These are phyloP conservation scores for Diplodia mutila DNA, from an alignment of 2,329 filamentous ascomycete species.

Conservation along the genomic window DNA sequence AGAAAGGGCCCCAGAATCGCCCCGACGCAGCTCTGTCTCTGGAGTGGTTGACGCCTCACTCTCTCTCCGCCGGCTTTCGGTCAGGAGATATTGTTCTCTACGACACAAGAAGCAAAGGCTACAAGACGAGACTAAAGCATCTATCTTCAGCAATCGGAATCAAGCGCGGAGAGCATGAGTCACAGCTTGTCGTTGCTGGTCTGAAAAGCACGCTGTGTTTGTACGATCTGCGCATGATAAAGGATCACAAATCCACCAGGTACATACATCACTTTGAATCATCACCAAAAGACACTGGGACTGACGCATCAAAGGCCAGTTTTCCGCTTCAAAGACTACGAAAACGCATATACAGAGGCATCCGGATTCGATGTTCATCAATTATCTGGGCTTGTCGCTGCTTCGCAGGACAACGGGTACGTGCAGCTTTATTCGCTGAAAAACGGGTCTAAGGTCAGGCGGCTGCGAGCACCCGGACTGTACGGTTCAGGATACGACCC, in stretches of 20 bases:
- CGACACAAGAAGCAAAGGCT: conserved; percentile 12
- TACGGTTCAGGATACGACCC: background rate
- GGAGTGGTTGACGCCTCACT: conserved; percentile 14
- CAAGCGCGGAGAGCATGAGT: conserved; percentile 17
- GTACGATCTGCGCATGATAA: conserved; percentile 30
- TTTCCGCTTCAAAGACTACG: conserved; percentile 33
- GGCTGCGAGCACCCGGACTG: background rate
- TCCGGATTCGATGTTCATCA: conserved; percentile 38
- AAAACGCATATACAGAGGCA: conserved; percentile 33
- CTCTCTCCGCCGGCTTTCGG: conserved; percentile 16
- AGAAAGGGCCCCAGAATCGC: background rate
- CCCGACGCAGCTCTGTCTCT: conserved; percentile 11
- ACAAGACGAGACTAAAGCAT: conserved; percentile 9
- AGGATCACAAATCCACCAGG: conserved; percentile 29
- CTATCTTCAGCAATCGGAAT: conserved; percentile 14
- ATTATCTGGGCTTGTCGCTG: conserved; percentile 39
- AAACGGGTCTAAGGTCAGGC: conserved; percentile 38
- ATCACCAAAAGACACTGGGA: background rate
- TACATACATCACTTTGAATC: conserved; percentile 26
- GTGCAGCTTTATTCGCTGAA: conserved; percentile 40
- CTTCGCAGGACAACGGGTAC: conserved; percentile 33
- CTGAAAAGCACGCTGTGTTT: conserved; percentile 24
- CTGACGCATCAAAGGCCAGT: conserved; percentile 32
- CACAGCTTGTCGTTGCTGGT: conserved; percentile 27
- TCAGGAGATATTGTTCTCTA: conserved; percentile 18